Conservation (phyloP, 495 filamentous ascomycete genomes). For the Extremus antarcticus region DNA sequence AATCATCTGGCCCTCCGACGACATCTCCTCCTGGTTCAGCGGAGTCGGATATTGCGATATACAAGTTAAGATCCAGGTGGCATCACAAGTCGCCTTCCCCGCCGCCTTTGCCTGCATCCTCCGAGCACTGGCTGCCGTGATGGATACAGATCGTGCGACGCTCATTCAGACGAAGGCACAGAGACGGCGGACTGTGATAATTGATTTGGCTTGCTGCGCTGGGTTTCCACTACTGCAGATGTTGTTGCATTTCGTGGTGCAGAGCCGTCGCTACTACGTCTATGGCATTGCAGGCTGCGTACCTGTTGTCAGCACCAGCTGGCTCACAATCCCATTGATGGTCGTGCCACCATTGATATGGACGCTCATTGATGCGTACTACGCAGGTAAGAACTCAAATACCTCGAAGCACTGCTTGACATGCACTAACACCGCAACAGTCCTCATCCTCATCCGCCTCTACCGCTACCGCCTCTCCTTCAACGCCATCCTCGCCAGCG, state of each 20-base stretch:
- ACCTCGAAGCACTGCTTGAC: not conserved
- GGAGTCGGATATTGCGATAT: constrained; percentile 76
- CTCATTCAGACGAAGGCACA: constrained; percentile 43
- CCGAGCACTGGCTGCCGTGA: constrained; percentile 54
- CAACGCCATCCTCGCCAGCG: constrained; percentile 43
- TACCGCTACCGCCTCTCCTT: constrained; percentile 55
- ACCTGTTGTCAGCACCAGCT: constrained; percentile 52
- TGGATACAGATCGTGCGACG: constrained; percentile 53
- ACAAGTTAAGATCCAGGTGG: constrained; percentile 58
- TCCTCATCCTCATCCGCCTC: constrained; percentile 56
- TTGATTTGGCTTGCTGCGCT: constrained; percentile 61
- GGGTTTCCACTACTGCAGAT: constrained; percentile 55
- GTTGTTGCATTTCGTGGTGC: constrained; percentile 56
- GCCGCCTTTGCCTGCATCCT: constrained; percentile 56
- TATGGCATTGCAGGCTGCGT: constrained; percentile 65
- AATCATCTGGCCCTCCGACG: constrained; percentile 68
- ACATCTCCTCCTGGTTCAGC: constrained; percentile 56
- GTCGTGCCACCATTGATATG: constrained; percentile 58
- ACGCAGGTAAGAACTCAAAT: constrained; percentile 55
- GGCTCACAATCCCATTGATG: constrained; percentile 56
- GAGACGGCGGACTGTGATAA: constrained; percentile 39
- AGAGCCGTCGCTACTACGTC: constrained; percentile 61
- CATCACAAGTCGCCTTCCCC: constrained; percentile 52
- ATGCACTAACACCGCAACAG: constrained; percentile 25
- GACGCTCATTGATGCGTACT: constrained; percentile 50